phyloP scores from a whole-genome alignment of 805 yeast species.

The Cyberlindnera xylosilytica region DNA sequence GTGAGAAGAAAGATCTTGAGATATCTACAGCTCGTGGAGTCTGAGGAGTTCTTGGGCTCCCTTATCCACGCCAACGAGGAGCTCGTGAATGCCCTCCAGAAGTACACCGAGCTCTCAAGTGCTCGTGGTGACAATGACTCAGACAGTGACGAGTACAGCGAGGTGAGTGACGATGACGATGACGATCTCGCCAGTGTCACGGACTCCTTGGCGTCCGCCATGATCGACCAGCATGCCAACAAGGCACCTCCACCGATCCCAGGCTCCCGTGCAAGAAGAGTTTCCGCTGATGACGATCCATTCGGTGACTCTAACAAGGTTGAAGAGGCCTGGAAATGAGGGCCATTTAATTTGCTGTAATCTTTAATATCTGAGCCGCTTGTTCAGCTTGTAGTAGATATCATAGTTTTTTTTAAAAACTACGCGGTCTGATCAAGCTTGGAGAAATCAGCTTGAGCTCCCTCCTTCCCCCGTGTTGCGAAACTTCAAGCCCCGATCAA shows the following conservation, averaged over 20 bases:
- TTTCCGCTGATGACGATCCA: constrained; percentile 38
- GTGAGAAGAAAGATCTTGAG: constrained; percentile 76
- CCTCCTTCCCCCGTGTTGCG: too few species aligned
- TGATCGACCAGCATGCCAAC: constrained; percentile 26
- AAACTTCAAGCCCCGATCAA: too few species aligned
- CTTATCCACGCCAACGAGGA: constrained; percentile 89
- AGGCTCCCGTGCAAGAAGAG: constrained; percentile 7
- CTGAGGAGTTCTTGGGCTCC: constrained; percentile 85
- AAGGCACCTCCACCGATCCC: constrained; percentile 23
- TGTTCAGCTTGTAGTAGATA: too few species aligned
- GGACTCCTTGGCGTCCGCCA: constrained; percentile 27
- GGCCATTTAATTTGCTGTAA: too few species aligned
- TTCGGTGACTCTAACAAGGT: constrained; percentile 48
- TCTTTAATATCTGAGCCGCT: too few species aligned
- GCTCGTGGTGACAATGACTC: constrained; percentile 43
- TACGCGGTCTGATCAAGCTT: too few species aligned
- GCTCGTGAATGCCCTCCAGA: constrained; percentile 67
- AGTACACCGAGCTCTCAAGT: constrained; percentile 57
- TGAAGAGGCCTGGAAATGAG: constrained; percentile 25
- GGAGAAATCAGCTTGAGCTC: too few species aligned
- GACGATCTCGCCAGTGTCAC: constrained; percentile 29
- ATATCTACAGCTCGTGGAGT: constrained; percentile 79
- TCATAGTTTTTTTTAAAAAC: too few species aligned
- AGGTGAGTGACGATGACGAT: constrained; percentile 35
- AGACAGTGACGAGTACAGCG: constrained; percentile 32